These are phyloP conservation scores for Paramyrothecium sp. DNA, from an alignment of 2,329 filamentous ascomycete species.

Conservation along the genomic window DNA sequence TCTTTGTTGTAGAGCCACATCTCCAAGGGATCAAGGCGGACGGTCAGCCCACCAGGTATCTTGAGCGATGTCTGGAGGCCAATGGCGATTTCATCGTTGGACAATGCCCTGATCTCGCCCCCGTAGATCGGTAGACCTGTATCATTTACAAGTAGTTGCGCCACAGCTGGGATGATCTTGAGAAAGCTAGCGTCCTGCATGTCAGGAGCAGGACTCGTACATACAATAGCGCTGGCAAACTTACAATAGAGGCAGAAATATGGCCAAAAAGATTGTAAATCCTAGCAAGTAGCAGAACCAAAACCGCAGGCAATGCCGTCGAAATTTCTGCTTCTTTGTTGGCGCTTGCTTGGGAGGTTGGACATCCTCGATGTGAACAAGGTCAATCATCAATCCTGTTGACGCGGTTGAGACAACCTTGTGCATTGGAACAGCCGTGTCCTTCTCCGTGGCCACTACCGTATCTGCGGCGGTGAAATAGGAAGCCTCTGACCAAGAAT, in stretches of 20 bases:
- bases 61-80: slow-evolving; percentile 33
- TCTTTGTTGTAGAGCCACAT: slow-evolving; percentile 40
- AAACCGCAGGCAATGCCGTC: slow-evolving; percentile 38
- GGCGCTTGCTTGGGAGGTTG: background rate
- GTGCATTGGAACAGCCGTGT: no score
- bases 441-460: no score
- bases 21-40: slow-evolving; percentile 33
- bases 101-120: slow-evolving; percentile 31
- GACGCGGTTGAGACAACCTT: no score
- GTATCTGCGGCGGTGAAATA: no score
- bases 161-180: slow-evolving; percentile 44
- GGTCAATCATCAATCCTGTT: background rate
- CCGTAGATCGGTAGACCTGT: slow-evolving; percentile 36
- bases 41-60: slow-evolving; percentile 29
- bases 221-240: slow-evolving; percentile 14
- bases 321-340: slow-evolving; percentile 33
- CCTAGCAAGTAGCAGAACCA: slow-evolving; percentile 43
- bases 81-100: slow-evolving; percentile 30
- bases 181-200: slow-evolving; percentile 33
- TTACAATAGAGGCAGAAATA: slow-evolving; percentile 45
- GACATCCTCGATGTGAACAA: background rate
- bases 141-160: slow-evolving; percentile 40
- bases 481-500: no score
- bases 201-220: slow-evolving; percentile 3
- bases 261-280: slow-evolving; percentile 38